phyloP scores from a whole-genome alignment of 2,329 filamentous ascomycete genomes.

The Phaeosphaeriaceae sp. region DNA sequence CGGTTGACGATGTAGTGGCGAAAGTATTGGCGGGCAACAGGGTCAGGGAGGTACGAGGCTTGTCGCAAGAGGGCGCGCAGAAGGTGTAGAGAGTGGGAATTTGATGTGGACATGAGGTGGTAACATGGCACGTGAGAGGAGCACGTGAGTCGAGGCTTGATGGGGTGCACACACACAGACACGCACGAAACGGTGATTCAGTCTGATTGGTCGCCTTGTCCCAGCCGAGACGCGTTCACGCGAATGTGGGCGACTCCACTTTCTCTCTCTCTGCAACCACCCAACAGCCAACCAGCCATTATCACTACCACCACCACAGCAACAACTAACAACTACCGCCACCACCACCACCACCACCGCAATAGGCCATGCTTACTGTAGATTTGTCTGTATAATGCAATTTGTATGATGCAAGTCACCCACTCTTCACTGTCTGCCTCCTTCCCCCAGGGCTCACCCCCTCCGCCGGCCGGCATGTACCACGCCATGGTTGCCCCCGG shows the following conservation, averaged over 20 bases:
- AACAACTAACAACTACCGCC: background rate
- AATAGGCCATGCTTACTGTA: too few relatives aligned
- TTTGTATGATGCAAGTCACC: slow-evolving; percentile 47
- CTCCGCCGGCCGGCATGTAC: slow-evolving; percentile 42
- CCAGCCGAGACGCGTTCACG: slow-evolving; percentile 30
- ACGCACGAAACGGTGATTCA: slow-evolving; percentile 4
- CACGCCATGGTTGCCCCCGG: slow-evolving; percentile 43
- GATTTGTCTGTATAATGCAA: too few relatives aligned
- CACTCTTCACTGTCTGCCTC: slow-evolving; percentile 35
- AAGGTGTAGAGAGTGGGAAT: slow-evolving; percentile 50
- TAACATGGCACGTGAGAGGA: background rate
- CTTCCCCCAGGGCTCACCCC: slow-evolving; percentile 36
- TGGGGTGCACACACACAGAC: slow-evolving; percentile 4
- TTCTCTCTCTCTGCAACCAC: slow-evolving; percentile 22
- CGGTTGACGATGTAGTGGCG: slow-evolving; percentile 55
- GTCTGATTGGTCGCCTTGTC: slow-evolving; percentile 27
- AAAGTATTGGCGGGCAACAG: slow-evolving; percentile 59
- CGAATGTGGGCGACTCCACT: too few relatives aligned
- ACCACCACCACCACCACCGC: too few relatives aligned
- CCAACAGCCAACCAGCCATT: slow-evolving; percentile 23
- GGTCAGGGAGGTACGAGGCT: slow-evolving; percentile 66
- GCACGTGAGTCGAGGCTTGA: too few relatives aligned
- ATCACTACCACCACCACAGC: slow-evolving; percentile 17
- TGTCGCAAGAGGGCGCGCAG: slow-evolving; percentile 65
- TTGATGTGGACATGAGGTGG: slow-evolving; percentile 19